Evolutionary conservation across 2,329 filamentous ascomycete species (phyloP), one percentile per base, ranked within the genome.

Genomic region (Pseudogymnoascus sp.): DNA sequence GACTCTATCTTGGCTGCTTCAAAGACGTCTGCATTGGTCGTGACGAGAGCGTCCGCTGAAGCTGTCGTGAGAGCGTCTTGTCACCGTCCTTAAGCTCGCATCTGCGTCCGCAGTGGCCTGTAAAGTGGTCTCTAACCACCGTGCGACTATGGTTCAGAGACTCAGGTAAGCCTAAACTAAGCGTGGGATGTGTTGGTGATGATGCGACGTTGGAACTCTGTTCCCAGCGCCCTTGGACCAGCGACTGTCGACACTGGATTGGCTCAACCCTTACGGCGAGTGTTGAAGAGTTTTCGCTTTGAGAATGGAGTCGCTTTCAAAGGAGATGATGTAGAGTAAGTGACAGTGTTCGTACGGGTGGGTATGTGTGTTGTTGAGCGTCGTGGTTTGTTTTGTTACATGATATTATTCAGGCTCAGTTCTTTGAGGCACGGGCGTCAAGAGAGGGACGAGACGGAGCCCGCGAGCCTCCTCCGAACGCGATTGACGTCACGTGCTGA

Each of bases 1-100:
- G 69, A 70, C 67, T 70, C 70, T 71, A 72, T 72, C 66, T 70
- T 72, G 69, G 66, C 69, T 69, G 64, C 58, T 65, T 37, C 37
- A 25, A 14, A 30, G 37, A 12, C 14, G 37, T 38, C 57, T 58
- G 57, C 57, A 58, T 58, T 38, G 57, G 57, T 54, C 47, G 47
- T 32, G 47, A 32, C 47, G 47, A 54, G 43, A 8, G 47, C 47
- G 47, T 54, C 47, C 11, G 28, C 28, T 54, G 47, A 54, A 54
- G 47, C 47, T 54, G 47, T 54, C 47, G 47, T 54, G 16, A 54
- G 28, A 34, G 25, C 47, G 47, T 54, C 5, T 54, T 54, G 47
- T 54, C 47, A 54, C 47, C 16, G 28, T 34, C 30, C 47, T 34
- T 54, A n/a, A 54, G 47, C 32, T 54, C 28, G 47, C 47, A 54